phyloP scores from a whole-genome alignment of 768 basidiomycete genomes.

The Suillus weaverae region DNA sequence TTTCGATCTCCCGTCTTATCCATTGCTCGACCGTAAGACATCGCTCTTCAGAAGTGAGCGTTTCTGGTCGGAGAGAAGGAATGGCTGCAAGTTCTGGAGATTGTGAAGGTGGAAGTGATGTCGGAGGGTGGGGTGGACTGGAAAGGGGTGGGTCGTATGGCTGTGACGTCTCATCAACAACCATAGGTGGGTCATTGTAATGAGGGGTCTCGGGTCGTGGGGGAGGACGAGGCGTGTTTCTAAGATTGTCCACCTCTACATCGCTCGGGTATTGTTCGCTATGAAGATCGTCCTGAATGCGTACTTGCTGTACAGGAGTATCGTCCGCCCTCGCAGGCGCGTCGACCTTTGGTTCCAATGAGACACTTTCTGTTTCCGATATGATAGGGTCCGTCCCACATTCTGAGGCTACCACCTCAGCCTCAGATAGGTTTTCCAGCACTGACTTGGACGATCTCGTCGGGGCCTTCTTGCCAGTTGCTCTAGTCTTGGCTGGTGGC shows the following conservation, averaged over 20 bases:
- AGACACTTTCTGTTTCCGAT: neutral
- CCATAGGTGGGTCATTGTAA: neutral
- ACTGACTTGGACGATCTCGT: neutral
- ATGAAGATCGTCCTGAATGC: neutral
- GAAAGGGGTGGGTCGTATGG: neutral
- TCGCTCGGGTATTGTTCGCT: neutral
- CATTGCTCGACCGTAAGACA: slow-evolving; percentile 84
- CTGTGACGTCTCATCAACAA: neutral
- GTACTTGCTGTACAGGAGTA: neutral
- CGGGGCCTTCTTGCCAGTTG: neutral
- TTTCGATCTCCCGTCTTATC: slow-evolving; percentile 72
- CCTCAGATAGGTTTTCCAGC: neutral
- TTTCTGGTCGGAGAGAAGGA: slow-evolving; percentile 17
- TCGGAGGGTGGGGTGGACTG: neutral
- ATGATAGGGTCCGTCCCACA: neutral
- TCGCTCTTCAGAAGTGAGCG: slow-evolving; percentile 49
- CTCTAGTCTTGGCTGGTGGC: neutral
- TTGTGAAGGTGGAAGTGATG: slow-evolving; percentile 10
- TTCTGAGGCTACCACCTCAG: neutral
- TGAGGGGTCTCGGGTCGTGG: neutral
- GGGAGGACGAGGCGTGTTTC: neutral
- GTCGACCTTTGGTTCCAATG: neutral
- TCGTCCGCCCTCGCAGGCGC: neutral
- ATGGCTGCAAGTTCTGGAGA: slow-evolving; percentile 12
- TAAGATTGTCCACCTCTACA: neutral